Evolutionary conservation across 805 yeast genomes (phyloP), one percentile per base, ranked within the genome.

Genomic region (Candida tibetensis): DNA sequence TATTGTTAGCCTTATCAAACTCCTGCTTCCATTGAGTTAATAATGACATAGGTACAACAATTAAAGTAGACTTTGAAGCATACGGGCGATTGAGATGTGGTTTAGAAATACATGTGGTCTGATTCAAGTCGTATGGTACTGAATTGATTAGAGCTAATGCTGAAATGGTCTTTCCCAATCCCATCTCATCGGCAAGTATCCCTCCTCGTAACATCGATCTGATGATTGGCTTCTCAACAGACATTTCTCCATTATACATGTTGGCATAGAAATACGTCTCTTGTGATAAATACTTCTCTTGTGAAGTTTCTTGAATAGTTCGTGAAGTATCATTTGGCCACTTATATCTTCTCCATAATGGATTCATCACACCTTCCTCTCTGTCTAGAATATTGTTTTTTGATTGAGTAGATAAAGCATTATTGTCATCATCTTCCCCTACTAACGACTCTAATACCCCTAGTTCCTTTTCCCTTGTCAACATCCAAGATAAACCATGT

Each of bases 171-270:
- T 90, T 90, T 30, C 98, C 98, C 6, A 90, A 69, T 0, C 98
- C 98, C 98, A 90, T 90, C 58, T 90, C 98, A 64, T 90, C 98
- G 0, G 97, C 95, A 12, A 90, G 64, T 15, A 90, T 85, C 2
- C 98, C 98, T 26, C 98, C 97, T 34, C 71, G 69, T 34, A 82
- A 72, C 14, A 74, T 52, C 1, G 81, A 69, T 41, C 72, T 77
- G 28, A 88, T 65, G 9, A 79, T 49, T 1, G 96, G 97, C 44
- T 75, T 78, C 16, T 74, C 72, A 12, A 77, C 48, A 0, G 91
- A 78, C 39, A 91, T 75, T 39, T 85, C 89, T 4, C 96, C 96
- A 39, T 84, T 78, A 53, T 81, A 84, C 41, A 85, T 58, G 51
- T 88, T 89, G 12, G 83, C 89, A 57, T 82, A 90, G 50, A 90